phyloP scores from a whole-genome alignment of 140 eudicot species.

The Cichorium intybus region DNA sequence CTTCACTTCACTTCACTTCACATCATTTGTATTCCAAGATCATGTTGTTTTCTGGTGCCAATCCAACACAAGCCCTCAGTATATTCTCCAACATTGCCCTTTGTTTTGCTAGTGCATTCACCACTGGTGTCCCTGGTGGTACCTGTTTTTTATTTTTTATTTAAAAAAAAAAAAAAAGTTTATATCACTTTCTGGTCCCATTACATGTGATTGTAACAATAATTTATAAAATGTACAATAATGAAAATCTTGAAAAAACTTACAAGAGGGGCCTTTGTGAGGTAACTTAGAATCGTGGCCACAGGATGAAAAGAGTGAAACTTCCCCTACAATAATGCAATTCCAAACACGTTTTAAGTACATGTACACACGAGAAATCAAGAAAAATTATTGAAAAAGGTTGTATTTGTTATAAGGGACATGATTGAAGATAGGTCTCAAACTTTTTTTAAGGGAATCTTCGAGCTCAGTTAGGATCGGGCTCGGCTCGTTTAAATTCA shows the following conservation, averaged over 20 bases:
- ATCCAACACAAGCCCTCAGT: slow-evolving; percentile 95
- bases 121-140: slow-evolving; percentile 99
- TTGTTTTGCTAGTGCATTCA: slow-evolving; percentile 96
- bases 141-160: slow-evolving; percentile 52
- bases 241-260: slow-evolving; percentile 22
- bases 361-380: too few relatives aligned
- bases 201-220: slow-evolving; percentile 31
- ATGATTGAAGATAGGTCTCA: too few relatives aligned
- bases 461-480: too few relatives aligned
- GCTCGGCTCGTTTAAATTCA: too few relatives aligned
- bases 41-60: slow-evolving; percentile 99
- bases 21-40: slow-evolving; percentile 91
- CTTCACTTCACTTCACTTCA: slow-evolving; percentile 33
- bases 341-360: background rate
- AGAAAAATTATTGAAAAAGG: too few relatives aligned
- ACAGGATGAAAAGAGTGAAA: slow-evolving; percentile 96
- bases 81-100: slow-evolving; percentile 98
- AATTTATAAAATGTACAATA: background rate
- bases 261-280: slow-evolving; percentile 96
- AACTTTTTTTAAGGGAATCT: too few relatives aligned
- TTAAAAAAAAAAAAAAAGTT: background rate
- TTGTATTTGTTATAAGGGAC: too few relatives aligned
- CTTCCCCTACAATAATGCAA: slow-evolving; percentile 51
- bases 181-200: slow-evolving; percentile 14
- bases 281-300: slow-evolving; percentile 93